A percentile compares a stretch with the other conserved stretches of the same genome.
These are phyloP conservation scores for Cicer bijugum DNA, from an alignment of 306 rosid species.

Conservation along the genomic window DNA sequence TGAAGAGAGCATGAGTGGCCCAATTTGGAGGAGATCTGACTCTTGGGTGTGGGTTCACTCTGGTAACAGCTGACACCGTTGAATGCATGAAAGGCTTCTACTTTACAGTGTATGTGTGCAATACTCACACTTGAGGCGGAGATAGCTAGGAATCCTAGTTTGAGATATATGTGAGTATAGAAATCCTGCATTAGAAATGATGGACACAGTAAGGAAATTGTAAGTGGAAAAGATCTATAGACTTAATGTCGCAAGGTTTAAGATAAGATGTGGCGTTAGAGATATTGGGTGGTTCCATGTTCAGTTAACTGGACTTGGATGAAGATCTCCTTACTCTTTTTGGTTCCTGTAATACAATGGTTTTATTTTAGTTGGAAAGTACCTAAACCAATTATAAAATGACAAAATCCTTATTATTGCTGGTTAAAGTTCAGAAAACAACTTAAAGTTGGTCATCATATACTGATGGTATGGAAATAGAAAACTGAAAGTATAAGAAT, in stretches of 20 bases:
- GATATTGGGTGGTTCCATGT: not conserved
- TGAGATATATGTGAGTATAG: conserved; percentile 10
- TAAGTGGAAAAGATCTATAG: not conserved
- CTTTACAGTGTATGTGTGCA: not conserved
- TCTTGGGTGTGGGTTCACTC: not conserved
- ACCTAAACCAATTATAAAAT: conserved; percentile 32
- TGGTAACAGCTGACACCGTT: not conserved
- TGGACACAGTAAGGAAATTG: not conserved
- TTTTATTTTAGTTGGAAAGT: not conserved
- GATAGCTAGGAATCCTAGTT: not conserved
- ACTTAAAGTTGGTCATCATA: conserved; percentile 34
- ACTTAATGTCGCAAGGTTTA: conserved; percentile 1
- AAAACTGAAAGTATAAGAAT: conserved; percentile 28
- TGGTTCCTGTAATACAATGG: not conserved
- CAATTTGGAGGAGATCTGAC: conserved; percentile 3
- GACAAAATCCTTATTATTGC: conserved; percentile 13
- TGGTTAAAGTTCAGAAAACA: conserved; percentile 21
- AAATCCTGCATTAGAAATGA: not conserved
- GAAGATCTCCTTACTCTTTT: conserved; percentile 4
- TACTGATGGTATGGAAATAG: conserved; percentile 31
- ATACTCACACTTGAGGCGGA: not conserved
- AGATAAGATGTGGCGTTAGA: conserved; percentile 1
- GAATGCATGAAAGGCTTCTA: conserved; percentile 19
- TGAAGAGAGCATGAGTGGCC: not conserved
- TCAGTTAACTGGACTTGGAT: not conserved